Percentiles rank a stretch among this genome's conserved stretches.
Conservation (phyloP, 148 eudicot species). For the Chenopodium album region DNA sequence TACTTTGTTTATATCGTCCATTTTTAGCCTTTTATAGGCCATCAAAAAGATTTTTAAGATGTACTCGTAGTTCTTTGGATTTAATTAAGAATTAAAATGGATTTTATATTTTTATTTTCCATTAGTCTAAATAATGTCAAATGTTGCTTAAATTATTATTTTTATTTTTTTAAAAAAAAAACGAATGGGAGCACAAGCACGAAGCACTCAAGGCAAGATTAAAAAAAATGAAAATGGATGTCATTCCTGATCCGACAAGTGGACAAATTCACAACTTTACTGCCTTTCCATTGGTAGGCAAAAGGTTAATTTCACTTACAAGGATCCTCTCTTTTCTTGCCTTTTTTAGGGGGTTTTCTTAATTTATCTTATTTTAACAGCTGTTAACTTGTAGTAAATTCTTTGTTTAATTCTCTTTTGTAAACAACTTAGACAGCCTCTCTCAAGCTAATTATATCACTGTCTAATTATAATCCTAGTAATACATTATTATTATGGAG, state of each 20-base stretch:
- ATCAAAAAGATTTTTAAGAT: too few relatives aligned
- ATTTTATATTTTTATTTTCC: background rate
- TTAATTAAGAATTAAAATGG: background rate
- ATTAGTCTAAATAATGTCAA: too few relatives aligned
- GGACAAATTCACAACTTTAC: conserved; percentile 20
- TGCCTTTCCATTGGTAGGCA: conserved; percentile 30
- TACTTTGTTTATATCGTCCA: too few relatives aligned
- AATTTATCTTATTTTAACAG: background rate
- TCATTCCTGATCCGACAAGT: conserved; percentile 29
- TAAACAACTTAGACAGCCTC: too few relatives aligned
- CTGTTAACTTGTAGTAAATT: background rate
- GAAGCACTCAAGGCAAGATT: background rate
- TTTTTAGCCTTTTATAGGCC: too few relatives aligned
- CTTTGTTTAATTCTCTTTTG: background rate
- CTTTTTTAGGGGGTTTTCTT: background rate
- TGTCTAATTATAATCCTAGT: too few relatives aligned
- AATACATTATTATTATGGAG: too few relatives aligned
- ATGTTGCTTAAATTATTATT: too few relatives aligned
- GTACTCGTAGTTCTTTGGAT: too few relatives aligned
- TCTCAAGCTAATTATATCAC: too few relatives aligned
- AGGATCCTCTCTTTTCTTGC: background rate
- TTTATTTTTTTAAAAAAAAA: background rate
- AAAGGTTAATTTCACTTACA: background rate
- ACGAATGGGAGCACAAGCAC: background rate
- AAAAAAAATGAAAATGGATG: conserved; percentile 11